Percentiles rank a stretch among this genome's conserved stretches.
These are phyloP conservation scores for Fusarium transvaalense DNA, from an alignment of 2,329 filamentous ascomycete species.

Conservation along the genomic window DNA sequence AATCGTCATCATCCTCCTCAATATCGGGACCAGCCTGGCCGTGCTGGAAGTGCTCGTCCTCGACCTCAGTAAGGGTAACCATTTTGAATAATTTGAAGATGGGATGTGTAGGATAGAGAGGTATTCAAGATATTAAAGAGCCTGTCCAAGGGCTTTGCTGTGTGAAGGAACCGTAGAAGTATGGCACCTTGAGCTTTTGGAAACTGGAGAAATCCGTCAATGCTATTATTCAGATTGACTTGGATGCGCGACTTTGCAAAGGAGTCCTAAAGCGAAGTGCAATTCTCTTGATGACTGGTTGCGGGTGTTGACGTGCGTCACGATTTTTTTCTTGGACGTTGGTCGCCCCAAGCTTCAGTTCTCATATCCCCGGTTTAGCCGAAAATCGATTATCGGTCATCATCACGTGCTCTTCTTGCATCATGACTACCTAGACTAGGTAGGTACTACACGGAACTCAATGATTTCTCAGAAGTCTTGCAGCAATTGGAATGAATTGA, in stretches of 20 bases:
- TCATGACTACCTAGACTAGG: too few relatives aligned
- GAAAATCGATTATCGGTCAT: conserved; percentile 27
- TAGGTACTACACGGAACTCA: too few relatives aligned
- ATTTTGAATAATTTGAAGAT: conserved; percentile 66
- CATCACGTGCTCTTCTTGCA: conserved; percentile 41
- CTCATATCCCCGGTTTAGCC: conserved; percentile 42
- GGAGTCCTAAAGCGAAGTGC: conserved; percentile 26
- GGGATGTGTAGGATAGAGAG: conserved; percentile 5
- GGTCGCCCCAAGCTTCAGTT: conserved; percentile 10
- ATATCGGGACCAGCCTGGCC: conserved; percentile 78
- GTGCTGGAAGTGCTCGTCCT: conserved; percentile 92
- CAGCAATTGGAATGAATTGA: not conserved
- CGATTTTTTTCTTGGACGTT: conserved; percentile 48
- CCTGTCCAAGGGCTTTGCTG: conserved; percentile 23
- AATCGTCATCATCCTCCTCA: conserved; percentile 94
- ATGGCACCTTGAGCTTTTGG: not conserved
- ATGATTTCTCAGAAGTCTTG: not conserved
- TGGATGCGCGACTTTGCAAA: not conserved
- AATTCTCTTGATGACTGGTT: conserved; percentile 35
- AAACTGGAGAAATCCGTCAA: not conserved
- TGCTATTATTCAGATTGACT: not conserved
- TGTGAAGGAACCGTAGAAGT: conserved; percentile 1
- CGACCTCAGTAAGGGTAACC: conserved; percentile 97
- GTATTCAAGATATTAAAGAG: conserved; percentile 20
- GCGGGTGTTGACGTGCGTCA: conserved; percentile 45